Conservation (phyloP, 23 red algal genomes). For the Cyanidiococcus yangmingshanensis region DNA sequence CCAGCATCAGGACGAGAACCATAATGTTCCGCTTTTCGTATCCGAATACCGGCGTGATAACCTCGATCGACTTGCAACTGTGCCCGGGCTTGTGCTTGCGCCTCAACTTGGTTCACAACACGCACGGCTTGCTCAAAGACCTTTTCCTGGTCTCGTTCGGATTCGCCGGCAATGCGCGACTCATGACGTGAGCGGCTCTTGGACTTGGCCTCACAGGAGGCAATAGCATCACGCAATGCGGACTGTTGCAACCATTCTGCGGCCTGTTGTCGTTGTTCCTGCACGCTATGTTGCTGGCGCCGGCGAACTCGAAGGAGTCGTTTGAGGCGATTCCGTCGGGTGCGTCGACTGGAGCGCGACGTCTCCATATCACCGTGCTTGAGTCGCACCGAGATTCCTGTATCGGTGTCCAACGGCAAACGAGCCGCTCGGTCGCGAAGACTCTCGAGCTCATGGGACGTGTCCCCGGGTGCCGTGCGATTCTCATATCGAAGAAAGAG, state of each 20-base stretch:
- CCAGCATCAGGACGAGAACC: background rate
- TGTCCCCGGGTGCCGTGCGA: background rate
- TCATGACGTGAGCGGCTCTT: background rate
- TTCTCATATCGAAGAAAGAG: background rate
- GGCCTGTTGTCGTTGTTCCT: background rate
- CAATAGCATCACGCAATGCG: background rate
- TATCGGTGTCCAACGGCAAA: background rate
- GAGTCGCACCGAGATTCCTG: background rate
- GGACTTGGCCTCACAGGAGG: background rate
- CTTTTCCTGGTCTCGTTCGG: background rate
- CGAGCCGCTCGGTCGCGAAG: background rate
- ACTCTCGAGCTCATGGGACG: background rate
- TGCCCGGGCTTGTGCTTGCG: background rate
- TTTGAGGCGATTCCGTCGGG: constrained; percentile 9
- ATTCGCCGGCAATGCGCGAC: background rate
- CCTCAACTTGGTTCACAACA: background rate
- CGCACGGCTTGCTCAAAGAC: background rate
- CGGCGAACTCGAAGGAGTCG: background rate
- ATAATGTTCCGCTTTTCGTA: background rate
- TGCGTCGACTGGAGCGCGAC: background rate
- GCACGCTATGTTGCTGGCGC: background rate
- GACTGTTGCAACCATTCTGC: background rate
- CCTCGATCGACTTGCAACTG: background rate
- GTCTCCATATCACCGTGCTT: background rate
- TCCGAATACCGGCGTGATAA: background rate